Conservation (phyloP, 106 monocot species). For the Apostasia ramifera region DNA sequence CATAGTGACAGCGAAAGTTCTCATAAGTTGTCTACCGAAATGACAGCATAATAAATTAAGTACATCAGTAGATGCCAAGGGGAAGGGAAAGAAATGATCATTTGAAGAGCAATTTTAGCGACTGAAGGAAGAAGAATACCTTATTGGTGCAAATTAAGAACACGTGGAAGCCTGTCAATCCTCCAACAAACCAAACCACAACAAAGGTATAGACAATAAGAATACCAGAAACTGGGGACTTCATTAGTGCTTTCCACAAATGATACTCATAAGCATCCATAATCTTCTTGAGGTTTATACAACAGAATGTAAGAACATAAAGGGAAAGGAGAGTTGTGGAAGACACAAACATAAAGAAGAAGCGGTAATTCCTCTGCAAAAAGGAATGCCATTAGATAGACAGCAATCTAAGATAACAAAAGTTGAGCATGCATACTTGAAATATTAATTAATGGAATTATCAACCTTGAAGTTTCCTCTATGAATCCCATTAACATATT, state of each 20-base stretch:
- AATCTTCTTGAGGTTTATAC: constrained; percentile 33
- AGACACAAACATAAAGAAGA: constrained; percentile 44
- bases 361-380: constrained; percentile 45
- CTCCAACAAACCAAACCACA: constrained; percentile 33
- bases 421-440: too few relatives aligned
- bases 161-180: constrained; percentile 35
- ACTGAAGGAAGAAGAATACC: constrained; percentile 17
- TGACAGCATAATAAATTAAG: background rate
- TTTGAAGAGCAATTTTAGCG: too few relatives aligned
- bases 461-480: too few relatives aligned
- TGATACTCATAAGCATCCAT: constrained; percentile 20
- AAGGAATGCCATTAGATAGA: background rate
- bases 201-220: constrained; percentile 35
- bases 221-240: constrained; percentile 38
- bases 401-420: background rate
- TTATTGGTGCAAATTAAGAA: constrained; percentile 43
- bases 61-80: too few relatives aligned
- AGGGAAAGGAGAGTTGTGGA: constrained; percentile 39
- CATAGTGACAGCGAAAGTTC: constrained; percentile 35
- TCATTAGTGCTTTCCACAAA: constrained; percentile 37
- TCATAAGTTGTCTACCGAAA: constrained; percentile 32
- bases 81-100: too few relatives aligned
- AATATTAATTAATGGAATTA: too few relatives aligned
- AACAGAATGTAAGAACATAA: constrained; percentile 39
- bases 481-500: too few relatives aligned